These are phyloP conservation scores for Beta macrorhiza DNA, from an alignment of 179 eudicot genomes.

Conservation along the genomic window DNA sequence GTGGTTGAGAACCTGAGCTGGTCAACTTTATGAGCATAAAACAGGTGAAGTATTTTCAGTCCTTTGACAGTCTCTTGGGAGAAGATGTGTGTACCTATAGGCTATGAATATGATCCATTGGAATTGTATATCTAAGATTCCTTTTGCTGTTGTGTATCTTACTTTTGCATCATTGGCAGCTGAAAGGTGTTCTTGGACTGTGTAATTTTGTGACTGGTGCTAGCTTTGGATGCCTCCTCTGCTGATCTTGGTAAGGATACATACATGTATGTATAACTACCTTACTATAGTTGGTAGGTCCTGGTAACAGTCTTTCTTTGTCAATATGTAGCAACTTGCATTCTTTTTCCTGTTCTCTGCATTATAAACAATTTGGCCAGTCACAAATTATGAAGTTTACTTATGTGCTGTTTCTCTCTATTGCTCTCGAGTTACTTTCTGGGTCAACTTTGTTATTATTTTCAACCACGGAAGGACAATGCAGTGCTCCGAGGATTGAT, in stretches of 20 bases:
- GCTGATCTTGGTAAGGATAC: constrained; percentile 25
- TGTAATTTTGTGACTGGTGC: constrained; percentile 32
- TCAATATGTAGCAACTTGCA: not conserved
- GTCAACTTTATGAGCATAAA: constrained; percentile 43
- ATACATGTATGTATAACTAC: constrained; percentile 2
- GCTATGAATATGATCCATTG: not conserved
- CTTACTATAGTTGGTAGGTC: not conserved
- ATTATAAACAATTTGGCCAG: not conserved
- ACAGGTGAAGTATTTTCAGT: constrained; percentile 66
- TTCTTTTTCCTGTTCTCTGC: not conserved
- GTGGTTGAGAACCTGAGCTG: constrained; percentile 71
- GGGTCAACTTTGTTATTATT: not conserved
- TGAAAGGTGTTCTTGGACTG: constrained; percentile 35
- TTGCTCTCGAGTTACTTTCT: not conserved
- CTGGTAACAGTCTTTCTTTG: not conserved
- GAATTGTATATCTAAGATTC: not conserved
- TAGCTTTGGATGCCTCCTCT: constrained; percentile 37
- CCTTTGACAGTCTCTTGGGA: constrained; percentile 26
- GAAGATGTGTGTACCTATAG: constrained; percentile 30
- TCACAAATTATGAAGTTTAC: not conserved
- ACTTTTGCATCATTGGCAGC: constrained; percentile 40
- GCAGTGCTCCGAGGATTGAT: not conserved
- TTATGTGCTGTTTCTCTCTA: not conserved
- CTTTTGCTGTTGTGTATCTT: constrained; percentile 26
- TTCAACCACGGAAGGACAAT: not conserved